These are phyloP conservation scores for Magnaporthiopsis rhizophila DNA, from an alignment of 2,329 filamentous ascomycete species.

Conservation along the genomic window DNA sequence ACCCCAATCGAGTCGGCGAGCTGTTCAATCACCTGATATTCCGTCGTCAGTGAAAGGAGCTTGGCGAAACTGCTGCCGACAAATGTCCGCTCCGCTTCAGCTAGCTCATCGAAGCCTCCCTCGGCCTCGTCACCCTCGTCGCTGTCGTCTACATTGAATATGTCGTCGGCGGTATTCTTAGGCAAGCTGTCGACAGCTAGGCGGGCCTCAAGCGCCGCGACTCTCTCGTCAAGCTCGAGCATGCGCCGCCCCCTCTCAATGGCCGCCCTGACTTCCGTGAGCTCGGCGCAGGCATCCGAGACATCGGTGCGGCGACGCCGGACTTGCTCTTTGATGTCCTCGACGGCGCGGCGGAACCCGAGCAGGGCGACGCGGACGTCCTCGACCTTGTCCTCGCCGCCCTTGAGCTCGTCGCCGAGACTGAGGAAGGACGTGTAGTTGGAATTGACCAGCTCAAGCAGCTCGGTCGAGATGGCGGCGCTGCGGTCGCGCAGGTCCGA, in stretches of 20 bases:
- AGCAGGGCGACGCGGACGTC: slow-evolving; percentile 81
- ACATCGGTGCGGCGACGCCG: slow-evolving; percentile 56
- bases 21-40: slow-evolving; percentile 34
- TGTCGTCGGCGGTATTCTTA: slow-evolving; percentile 20
- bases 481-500: slow-evolving; percentile 76
- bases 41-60: slow-evolving; percentile 35
- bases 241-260: slow-evolving; percentile 56
- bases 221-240: slow-evolving; percentile 57
- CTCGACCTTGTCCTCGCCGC: slow-evolving; percentile 86
- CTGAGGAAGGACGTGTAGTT: slow-evolving; percentile 91
- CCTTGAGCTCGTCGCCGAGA: slow-evolving; percentile 70
- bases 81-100: slow-evolving; percentile 19
- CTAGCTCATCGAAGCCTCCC: slow-evolving; percentile 10
- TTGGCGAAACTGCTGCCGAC: slow-evolving; percentile 39
- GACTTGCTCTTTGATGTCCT: slow-evolving; percentile 62
- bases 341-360: slow-evolving; percentile 76
- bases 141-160: slow-evolving; percentile 22
- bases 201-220: slow-evolving; percentile 55
- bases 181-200: slow-evolving; percentile 41
- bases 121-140: slow-evolving; percentile 20
- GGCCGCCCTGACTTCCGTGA: slow-evolving; percentile 52
- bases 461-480: slow-evolving; percentile 71
- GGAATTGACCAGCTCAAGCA: slow-evolving; percentile 88
- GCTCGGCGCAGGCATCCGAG: slow-evolving; percentile 53
- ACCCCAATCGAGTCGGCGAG: slow-evolving; percentile 37